A percentile compares a stretch with the other conserved stretches of the same genome.
Conservation (phyloP, 208 protist species). For the Leishmania arabica region DNA sequence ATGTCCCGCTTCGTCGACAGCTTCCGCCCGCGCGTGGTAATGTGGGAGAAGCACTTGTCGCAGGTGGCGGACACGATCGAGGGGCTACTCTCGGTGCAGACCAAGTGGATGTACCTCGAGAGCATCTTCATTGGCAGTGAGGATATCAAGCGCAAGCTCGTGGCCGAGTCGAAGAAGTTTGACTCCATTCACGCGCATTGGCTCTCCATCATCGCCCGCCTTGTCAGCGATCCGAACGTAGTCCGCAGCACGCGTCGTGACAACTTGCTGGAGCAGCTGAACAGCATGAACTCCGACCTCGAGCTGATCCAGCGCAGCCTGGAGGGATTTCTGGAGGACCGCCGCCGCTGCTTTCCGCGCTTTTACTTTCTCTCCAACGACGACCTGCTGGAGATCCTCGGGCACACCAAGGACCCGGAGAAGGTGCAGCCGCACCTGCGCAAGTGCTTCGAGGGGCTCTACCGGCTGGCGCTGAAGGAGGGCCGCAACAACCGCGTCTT, state of each 20-base stretch:
- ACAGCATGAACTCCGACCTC: constrained; percentile 94
- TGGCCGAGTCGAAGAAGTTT: constrained; percentile 96
- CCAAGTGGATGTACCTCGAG: constrained; percentile 97
- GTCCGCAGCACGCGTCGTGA: constrained; percentile 87
- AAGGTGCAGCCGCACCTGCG: constrained; percentile 97
- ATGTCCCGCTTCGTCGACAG: constrained; percentile 95
- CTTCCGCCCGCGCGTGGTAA: constrained; percentile 94
- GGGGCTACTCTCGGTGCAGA: constrained; percentile 91
- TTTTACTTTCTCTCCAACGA: constrained; percentile 99
- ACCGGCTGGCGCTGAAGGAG: constrained; percentile 85
- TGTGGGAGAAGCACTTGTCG: constrained; percentile 96
- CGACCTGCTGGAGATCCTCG: constrained; percentile 98
- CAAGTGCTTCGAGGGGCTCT: constrained; percentile 98
- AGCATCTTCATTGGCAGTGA: constrained; percentile 97
- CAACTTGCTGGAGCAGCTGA: constrained; percentile 93
- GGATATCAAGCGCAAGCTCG: constrained; percentile 98
- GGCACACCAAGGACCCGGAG: constrained; percentile 95
- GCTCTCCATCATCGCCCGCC: constrained; percentile 86
- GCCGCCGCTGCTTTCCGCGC: constrained; percentile 95
- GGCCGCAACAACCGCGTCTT: constrained; percentile 69
- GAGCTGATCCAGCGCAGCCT: constrained; percentile 98
- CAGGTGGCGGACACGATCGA: constrained; percentile 95
- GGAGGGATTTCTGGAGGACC: constrained; percentile 97
- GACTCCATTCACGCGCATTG: constrained; percentile 95
- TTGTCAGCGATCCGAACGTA: constrained; percentile 91